Evolutionary conservation across 495 filamentous ascomycete species (phyloP).

Genomic region (Hypoxylon lienhwacheense): DNA sequence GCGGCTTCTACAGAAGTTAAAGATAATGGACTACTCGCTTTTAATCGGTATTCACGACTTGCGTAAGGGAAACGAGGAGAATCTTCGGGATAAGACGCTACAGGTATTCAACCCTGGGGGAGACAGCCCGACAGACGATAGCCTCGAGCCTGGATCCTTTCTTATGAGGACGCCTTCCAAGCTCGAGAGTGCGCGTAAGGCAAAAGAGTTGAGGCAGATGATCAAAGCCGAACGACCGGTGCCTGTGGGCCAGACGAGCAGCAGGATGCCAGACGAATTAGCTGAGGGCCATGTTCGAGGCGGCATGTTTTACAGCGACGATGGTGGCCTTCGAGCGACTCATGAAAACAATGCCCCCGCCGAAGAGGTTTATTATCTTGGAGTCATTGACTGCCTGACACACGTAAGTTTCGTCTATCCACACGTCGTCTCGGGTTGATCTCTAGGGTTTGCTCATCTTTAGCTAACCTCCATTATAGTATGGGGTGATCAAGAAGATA

Average conservation of each 20-base stretch:
- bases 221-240: constrained; percentile 91
- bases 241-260: constrained; percentile 81
- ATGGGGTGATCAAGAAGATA: constrained; percentile 81
- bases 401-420: constrained; percentile 63
- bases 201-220: constrained; percentile 85
- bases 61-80: constrained; percentile 88
- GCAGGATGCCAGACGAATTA: constrained; percentile 84
- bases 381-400: constrained; percentile 96
- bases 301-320: constrained; percentile 78
- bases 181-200: constrained; percentile 88
- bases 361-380: constrained; percentile 95
- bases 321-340: constrained; percentile 91
- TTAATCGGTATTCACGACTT: constrained; percentile 93
- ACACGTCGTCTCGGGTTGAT: neutral
- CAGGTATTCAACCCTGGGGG: constrained; percentile 94
- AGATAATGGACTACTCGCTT: constrained; percentile 99
- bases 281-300: constrained; percentile 58
- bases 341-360: constrained; percentile 83
- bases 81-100: constrained; percentile 90
- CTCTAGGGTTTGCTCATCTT: too few species aligned
- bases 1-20: constrained; percentile 75
- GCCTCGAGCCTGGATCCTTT: constrained; percentile 55
- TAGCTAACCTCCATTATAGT: constrained; percentile 57
- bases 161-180: constrained; percentile 93
- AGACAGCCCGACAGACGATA: constrained; percentile 57